Conservation (phyloP, 2,329 filamentous ascomycete species). For the Rhynchosporium agropyri region DNA sequence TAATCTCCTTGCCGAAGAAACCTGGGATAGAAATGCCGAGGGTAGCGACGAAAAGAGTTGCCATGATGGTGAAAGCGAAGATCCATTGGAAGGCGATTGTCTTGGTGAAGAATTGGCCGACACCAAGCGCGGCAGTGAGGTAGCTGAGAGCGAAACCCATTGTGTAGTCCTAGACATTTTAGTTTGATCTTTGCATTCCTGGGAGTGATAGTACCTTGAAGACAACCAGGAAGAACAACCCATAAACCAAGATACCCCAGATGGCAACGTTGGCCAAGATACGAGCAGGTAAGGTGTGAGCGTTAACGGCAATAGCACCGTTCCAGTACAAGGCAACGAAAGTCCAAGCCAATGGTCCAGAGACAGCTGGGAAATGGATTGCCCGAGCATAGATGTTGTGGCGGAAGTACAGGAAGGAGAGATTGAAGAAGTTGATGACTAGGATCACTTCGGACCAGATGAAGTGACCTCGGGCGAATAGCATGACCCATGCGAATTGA, state of each 20-base stretch:
- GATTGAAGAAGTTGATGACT: slow-evolving; percentile 80
- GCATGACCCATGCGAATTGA: slow-evolving; percentile 78
- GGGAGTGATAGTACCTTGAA: slow-evolving; percentile 61
- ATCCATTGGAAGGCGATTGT: slow-evolving; percentile 87
- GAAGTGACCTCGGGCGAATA: slow-evolving; percentile 79
- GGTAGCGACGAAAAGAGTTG: slow-evolving; percentile 70
- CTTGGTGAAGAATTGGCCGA: slow-evolving; percentile 74
- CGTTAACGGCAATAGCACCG: slow-evolving; percentile 78
- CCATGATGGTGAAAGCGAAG: slow-evolving; percentile 85
- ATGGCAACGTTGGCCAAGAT: slow-evolving; percentile 87
- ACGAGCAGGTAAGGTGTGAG: slow-evolving; percentile 66
- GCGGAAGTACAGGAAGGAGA: slow-evolving; percentile 78
- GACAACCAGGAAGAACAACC: slow-evolving; percentile 71
- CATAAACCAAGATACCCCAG: slow-evolving; percentile 79
- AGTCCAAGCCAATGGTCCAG: slow-evolving; percentile 81
- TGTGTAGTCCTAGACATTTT: slow-evolving; percentile 60
- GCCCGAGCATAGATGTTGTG: slow-evolving; percentile 71
- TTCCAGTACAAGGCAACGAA: slow-evolving; percentile 89
- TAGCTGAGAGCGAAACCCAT: slow-evolving; percentile 80
- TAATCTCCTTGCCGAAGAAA: slow-evolving; percentile 60
- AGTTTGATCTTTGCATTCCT: neutral
- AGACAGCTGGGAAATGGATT: slow-evolving; percentile 75
- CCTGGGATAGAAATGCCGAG: slow-evolving; percentile 65
- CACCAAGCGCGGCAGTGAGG: slow-evolving; percentile 72
- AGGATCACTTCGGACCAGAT: slow-evolving; percentile 75